Conservation (phyloP, 768 basidiomycete species). For the Cubamyces lactineus region DNA sequence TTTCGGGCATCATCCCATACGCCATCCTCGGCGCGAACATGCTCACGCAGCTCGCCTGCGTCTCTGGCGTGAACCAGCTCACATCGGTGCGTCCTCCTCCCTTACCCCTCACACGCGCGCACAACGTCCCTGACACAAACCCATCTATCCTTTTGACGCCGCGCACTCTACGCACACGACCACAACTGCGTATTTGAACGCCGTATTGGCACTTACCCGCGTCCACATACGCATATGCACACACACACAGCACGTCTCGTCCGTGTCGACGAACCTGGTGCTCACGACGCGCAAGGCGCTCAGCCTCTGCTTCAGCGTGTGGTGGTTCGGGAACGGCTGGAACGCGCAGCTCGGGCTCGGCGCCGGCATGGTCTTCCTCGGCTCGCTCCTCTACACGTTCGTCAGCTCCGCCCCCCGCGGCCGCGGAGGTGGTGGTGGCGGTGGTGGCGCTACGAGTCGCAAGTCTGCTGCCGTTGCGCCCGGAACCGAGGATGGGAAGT, state of each 20-base stretch:
- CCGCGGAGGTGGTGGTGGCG: too few relatives aligned
- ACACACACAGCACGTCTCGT: slow-evolving; percentile 65
- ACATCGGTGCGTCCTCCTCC: slow-evolving; percentile 60
- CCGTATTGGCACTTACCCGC: too few relatives aligned
- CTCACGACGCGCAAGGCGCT: slow-evolving; percentile 81
- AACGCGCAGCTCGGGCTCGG: slow-evolving; percentile 66
- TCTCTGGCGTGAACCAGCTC: slow-evolving; percentile 79
- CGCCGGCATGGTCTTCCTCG: slow-evolving; percentile 73
- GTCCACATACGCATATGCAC: too few relatives aligned
- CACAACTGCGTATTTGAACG: too few relatives aligned
- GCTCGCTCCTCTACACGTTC: slow-evolving; percentile 58
- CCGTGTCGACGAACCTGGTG: slow-evolving; percentile 80
- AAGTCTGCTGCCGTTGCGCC: neutral
- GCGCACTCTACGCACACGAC: too few relatives aligned
- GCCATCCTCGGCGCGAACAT: slow-evolving; percentile 65
- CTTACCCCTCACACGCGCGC: neutral
- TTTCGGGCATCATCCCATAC: slow-evolving; percentile 47
- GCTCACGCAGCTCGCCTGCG: slow-evolving; percentile 76
- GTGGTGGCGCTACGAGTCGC: too few relatives aligned
- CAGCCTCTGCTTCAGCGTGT: slow-evolving; percentile 79
- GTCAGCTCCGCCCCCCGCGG: slow-evolving; percentile 25
- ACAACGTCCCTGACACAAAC: too few relatives aligned
- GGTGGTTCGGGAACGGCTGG: slow-evolving; percentile 82
- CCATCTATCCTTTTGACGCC: too few relatives aligned
- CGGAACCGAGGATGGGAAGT: neutral